These are phyloP conservation scores for Hypseocharis bilobata DNA, from an alignment of 441 rosid genomes.

Conservation along the genomic window DNA sequence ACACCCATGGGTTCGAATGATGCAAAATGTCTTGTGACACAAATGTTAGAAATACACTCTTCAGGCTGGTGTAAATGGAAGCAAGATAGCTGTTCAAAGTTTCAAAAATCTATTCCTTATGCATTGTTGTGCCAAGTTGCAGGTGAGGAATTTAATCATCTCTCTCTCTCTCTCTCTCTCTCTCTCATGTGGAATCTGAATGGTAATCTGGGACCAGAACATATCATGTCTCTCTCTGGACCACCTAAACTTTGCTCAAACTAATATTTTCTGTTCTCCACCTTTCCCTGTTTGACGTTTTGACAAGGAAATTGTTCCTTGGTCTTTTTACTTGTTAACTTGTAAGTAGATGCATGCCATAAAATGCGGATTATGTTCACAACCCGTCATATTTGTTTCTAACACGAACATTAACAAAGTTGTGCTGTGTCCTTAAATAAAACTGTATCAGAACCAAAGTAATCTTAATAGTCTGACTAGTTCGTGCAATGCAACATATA, in stretches of 20 bases:
- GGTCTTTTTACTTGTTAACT: too few species aligned
- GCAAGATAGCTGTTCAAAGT: slow-evolving; percentile 59
- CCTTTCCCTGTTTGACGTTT: too few species aligned
- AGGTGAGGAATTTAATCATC: slow-evolving; percentile 40
- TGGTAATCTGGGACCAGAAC: not conserved
- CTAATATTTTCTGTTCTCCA: too few species aligned
- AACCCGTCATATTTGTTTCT: not conserved
- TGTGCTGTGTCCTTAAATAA: not conserved
- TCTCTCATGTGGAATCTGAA: not conserved
- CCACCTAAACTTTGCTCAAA: too few species aligned
- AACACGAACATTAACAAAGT: too few species aligned
- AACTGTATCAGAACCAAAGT: not conserved
- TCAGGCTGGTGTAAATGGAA: slow-evolving; percentile 79
- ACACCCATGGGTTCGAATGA: slow-evolving; percentile 54
- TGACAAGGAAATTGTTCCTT: too few species aligned
- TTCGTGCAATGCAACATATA: not conserved
- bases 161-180: slow-evolving; percentile 2
- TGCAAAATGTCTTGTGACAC: slow-evolving; percentile 70
- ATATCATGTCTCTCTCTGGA: too few species aligned
- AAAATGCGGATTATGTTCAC: not conserved
- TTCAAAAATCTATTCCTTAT: slow-evolving; percentile 72
- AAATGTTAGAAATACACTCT: slow-evolving; percentile 71
- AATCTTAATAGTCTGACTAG: not conserved
- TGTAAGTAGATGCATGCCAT: not conserved
- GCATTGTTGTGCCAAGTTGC: slow-evolving; percentile 83